Evolutionary conservation across 192 early-diverging fungal species (phyloP).

Genomic region (Phlyctochytrium bullatum): DNA sequence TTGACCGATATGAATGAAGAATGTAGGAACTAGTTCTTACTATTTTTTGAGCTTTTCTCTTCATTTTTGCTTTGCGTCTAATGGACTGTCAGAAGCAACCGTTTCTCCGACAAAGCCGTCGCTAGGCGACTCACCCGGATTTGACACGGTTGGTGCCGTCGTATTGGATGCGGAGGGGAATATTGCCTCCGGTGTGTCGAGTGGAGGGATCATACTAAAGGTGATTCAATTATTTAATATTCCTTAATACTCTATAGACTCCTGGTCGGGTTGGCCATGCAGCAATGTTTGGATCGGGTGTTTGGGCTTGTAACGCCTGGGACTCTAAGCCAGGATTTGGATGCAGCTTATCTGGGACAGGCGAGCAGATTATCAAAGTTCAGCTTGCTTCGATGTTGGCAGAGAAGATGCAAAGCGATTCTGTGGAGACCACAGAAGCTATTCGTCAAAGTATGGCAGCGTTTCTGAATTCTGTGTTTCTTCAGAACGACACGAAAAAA

Average conservation of each 20-base stretch:
- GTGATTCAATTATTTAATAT: background rate
- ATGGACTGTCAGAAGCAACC: background rate
- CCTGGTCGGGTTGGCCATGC: constrained; percentile 87
- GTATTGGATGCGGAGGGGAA: constrained; percentile 64
- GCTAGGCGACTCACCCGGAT: background rate
- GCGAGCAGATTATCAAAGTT: constrained; percentile 83
- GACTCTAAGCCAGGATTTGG: constrained; percentile 39
- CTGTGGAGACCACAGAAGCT: background rate
- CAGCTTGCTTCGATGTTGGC: constrained; percentile 46
- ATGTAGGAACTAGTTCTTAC: background rate
- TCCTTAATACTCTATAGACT: constrained; percentile 7
- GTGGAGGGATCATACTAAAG: constrained; percentile 85
- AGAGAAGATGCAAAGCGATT: background rate
- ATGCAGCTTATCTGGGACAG: constrained; percentile 69
- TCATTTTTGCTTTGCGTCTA: background rate
- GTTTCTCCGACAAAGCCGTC: constrained; percentile 18
- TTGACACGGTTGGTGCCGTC: constrained; percentile 89
- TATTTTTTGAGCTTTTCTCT: too few relatives aligned
- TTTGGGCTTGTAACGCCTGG: constrained; percentile 65
- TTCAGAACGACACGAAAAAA: background rate
- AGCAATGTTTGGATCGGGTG: constrained; percentile 77
- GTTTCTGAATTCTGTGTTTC: background rate
- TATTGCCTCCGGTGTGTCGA: constrained; percentile 74
- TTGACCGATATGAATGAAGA: background rate
- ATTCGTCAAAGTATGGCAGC: background rate